A percentile compares a stretch with the other conserved stretches of the same genome.
These are phyloP conservation scores for Fraxinus pennsylvanica DNA, from an alignment of 257 asterid species.

Conservation along the genomic window DNA sequence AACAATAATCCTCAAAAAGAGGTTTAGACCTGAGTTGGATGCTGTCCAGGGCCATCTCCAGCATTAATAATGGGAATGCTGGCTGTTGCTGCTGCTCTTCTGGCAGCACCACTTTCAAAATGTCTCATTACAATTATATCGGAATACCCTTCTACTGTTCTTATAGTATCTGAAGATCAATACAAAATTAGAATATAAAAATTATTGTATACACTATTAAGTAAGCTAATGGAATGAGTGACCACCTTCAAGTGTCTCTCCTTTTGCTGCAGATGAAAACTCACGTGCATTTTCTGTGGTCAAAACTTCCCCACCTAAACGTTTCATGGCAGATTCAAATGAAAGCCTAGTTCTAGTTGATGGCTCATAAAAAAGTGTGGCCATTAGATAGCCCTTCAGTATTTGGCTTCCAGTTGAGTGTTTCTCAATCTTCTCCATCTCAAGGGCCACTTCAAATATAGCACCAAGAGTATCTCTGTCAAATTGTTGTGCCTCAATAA, in stretches of 20 bases:
- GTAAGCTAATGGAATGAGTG: too few species aligned
- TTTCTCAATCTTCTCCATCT: constrained; percentile 90
- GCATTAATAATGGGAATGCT: constrained; percentile 87
- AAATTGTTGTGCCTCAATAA: constrained; percentile 89
- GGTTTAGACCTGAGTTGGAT: constrained; percentile 80
- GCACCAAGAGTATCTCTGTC: constrained; percentile 70
- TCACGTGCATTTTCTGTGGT: constrained; percentile 95
- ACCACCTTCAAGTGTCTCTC: too few species aligned
- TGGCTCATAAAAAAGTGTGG: constrained; percentile 86
- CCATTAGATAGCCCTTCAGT: constrained; percentile 86
- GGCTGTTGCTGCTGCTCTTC: constrained; percentile 79
- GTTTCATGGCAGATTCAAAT: constrained; percentile 95
- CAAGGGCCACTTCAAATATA: constrained; percentile 81
- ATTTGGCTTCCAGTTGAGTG: constrained; percentile 61
- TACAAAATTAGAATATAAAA: too few species aligned
- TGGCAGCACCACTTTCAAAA: constrained; percentile 97
- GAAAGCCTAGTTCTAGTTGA: constrained; percentile 95
- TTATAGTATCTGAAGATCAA: constrained; percentile 58
- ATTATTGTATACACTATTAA: too few species aligned
- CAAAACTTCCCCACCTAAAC: constrained; percentile 80
- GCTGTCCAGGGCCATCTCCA: constrained; percentile 99
- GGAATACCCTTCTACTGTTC: constrained; percentile 89
- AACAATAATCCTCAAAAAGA: too few species aligned
- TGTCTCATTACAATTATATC: constrained; percentile 95
- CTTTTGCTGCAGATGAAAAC: constrained; percentile 79